Conservation (phyloP, 441 rosid species). For the Macaranga tanarius region DNA sequence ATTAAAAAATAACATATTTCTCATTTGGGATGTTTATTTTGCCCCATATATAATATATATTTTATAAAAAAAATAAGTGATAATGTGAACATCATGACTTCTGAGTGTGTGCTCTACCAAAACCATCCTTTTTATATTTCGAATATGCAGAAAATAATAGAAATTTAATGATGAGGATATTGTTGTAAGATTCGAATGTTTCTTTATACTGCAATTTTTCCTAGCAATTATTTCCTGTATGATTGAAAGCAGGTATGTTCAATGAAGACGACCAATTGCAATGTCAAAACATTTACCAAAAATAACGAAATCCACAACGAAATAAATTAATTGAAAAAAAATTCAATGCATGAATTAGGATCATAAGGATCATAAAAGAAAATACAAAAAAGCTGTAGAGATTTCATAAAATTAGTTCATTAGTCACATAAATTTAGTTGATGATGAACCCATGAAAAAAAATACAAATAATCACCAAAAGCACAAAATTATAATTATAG, state of each 20-base stretch:
- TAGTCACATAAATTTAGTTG: background rate
- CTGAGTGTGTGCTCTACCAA: background rate
- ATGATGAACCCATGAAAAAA: background rate
- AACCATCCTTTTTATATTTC: background rate
- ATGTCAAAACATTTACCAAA: slow-evolving; percentile 30
- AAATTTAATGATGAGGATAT: background rate
- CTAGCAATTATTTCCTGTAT: slow-evolving; percentile 7
- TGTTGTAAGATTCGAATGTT: background rate
- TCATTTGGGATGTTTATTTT: no score
- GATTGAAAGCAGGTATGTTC: background rate
- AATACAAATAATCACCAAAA: background rate
- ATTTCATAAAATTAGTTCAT: no score
- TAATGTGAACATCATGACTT: slow-evolving; percentile 37
- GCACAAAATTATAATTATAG: background rate
- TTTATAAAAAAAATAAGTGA: no score
- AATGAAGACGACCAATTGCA: slow-evolving; percentile 7
- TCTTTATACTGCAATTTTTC: slow-evolving; percentile 2
- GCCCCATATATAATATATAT: background rate
- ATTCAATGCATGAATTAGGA: background rate
- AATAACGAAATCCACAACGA: background rate
- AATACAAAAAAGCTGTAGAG: no score
- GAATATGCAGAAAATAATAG: background rate
- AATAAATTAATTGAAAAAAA: background rate
- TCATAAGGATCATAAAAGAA: no score
- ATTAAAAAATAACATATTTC: background rate